Conservation (phyloP, 2,329 filamentous ascomycete genomes). For the Aspergillus pseudoterreus region DNA sequence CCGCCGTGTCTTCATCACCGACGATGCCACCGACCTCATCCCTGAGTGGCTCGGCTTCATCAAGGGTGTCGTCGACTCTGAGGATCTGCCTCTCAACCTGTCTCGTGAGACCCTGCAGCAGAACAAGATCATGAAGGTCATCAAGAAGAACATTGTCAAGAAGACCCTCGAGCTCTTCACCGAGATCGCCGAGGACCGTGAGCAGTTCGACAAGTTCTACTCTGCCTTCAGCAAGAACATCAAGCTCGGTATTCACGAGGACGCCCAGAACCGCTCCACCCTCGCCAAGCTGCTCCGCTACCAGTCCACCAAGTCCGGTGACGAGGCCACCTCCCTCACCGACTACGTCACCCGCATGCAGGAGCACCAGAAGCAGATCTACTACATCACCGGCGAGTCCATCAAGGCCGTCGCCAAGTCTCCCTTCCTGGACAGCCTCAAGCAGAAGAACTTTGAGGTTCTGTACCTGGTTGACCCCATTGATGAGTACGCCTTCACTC, state of each 20-base stretch:
- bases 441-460: conserved; percentile 99
- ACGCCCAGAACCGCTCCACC: conserved; percentile 87
- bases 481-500: conserved; percentile 98
- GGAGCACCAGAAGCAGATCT: conserved; percentile 99
- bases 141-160: conserved; percentile 99
- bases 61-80: conserved; percentile 99
- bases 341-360: conserved; percentile 99
- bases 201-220: conserved; percentile 99
- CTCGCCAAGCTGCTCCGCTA: conserved; percentile 99
- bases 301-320: conserved; percentile 98
- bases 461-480: conserved; percentile 99
- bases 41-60: conserved; percentile 99
- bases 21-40: conserved; percentile 97
- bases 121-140: conserved; percentile 99
- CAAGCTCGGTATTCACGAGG: conserved; percentile 99
- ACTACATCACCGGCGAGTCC: conserved; percentile 99
- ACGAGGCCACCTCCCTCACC: conserved; percentile 87
- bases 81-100: conserved; percentile 98
- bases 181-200: conserved; percentile 98
- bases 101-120: conserved; percentile 99
- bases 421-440: conserved; percentile 97
- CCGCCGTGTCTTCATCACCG: conserved; percentile 99
- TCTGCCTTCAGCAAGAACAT: conserved; percentile 99
- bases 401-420: conserved; percentile 98
- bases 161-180: conserved; percentile 99